A percentile compares a stretch with the other conserved stretches of the same genome.
Evolutionary conservation across 352 stramenopile species (phyloP).

Genomic region (Phytopythium sindhum): DNA sequence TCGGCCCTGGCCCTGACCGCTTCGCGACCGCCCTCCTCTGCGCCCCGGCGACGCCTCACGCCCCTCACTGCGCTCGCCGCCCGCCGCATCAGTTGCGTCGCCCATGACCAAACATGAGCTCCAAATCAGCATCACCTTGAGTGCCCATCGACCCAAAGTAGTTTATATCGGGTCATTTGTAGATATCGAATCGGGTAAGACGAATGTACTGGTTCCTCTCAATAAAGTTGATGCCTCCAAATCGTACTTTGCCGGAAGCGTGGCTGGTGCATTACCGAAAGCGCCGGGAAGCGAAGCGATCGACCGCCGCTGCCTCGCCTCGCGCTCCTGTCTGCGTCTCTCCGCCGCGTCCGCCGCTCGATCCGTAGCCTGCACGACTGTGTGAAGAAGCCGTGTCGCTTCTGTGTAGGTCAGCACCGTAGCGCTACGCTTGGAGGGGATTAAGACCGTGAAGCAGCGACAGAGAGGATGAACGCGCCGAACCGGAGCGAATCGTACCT

Average conservation of each 20-base stretch:
- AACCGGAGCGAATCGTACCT: conserved; percentile 82
- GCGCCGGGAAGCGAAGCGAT: background rate
- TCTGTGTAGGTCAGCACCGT: too few relatives aligned
- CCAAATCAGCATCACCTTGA: background rate
- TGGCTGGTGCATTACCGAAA: background rate
- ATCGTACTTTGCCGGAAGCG: background rate
- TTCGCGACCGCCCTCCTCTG: background rate
- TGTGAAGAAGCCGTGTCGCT: too few relatives aligned
- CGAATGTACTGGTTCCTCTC: background rate
- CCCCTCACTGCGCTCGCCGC: background rate
- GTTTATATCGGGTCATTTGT: background rate
- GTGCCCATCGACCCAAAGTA: background rate
- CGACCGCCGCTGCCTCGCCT: background rate
- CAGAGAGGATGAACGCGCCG: conserved; percentile 71
- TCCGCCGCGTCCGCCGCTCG: too few relatives aligned
- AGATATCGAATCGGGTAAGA: too few relatives aligned
- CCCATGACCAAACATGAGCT: background rate
- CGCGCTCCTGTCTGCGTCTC: too few relatives aligned
- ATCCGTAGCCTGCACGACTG: too few relatives aligned
- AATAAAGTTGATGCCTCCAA: background rate
- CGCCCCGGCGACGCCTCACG: background rate
- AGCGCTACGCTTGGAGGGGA: background rate
- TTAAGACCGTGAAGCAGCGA: background rate
- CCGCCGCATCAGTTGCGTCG: background rate
- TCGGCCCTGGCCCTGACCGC: background rate